Percentiles rank a stretch among this genome's conserved stretches.
These are phyloP conservation scores for Ensete glaucum DNA, from an alignment of 176 grass and related monocot genomes.

Conservation along the genomic window DNA sequence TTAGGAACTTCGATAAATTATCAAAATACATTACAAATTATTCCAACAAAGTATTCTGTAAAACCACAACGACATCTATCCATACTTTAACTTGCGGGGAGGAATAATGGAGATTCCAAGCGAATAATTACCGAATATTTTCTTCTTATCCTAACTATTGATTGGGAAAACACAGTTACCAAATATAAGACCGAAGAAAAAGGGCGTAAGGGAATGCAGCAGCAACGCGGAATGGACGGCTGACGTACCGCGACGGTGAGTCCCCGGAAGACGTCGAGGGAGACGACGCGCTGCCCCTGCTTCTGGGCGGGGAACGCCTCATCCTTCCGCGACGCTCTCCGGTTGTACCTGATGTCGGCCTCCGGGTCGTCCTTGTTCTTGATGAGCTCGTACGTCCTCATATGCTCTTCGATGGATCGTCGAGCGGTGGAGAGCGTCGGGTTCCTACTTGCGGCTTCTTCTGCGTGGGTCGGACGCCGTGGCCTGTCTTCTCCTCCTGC, in stretches of 20 bases:
- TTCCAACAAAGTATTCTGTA: too few relatives aligned
- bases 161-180: background rate
- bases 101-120: too few relatives aligned
- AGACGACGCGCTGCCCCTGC: slow-evolving; percentile 38
- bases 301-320: slow-evolving; percentile 4
- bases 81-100: too few relatives aligned
- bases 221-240: background rate
- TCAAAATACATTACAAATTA: too few relatives aligned
- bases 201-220: background rate
- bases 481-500: too few relatives aligned
- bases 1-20: too few relatives aligned
- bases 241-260: slow-evolving; percentile 45
- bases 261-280: slow-evolving; percentile 68
- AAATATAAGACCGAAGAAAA: background rate
- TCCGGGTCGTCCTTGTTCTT: slow-evolving; percentile 32
- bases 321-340: slow-evolving; percentile 30
- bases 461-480: too few relatives aligned
- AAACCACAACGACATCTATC: too few relatives aligned
- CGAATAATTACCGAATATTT: too few relatives aligned
- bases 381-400: slow-evolving; percentile 53
- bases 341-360: background rate
- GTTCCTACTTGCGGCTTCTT: too few relatives aligned
- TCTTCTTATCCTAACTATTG: too few relatives aligned
- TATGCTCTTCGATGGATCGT: background rate
- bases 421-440: too few relatives aligned